Conservation (phyloP, 1,139 yeast genomes). For the Pneumocystis carinii region DNA sequence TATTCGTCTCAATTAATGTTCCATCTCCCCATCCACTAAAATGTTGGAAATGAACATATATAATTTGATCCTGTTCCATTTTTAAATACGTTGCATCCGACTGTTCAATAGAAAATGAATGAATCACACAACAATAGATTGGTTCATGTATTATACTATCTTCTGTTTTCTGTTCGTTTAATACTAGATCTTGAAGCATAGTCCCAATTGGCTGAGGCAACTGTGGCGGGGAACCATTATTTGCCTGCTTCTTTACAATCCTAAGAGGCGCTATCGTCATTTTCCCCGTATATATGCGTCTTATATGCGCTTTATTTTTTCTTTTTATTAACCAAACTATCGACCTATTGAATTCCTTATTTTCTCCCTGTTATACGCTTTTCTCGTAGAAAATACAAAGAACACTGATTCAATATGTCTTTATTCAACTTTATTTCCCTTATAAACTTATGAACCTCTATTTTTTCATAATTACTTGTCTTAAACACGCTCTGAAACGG, state of each 20-base stretch:
- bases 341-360: too few species aligned
- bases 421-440: too few species aligned
- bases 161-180: neutral
- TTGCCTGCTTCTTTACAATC: neutral
- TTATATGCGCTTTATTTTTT: neutral
- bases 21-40: constrained; percentile 98
- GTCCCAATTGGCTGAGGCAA: neutral
- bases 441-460: too few species aligned
- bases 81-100: constrained; percentile 40
- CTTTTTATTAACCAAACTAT: neutral
- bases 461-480: too few species aligned
- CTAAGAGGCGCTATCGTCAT: neutral
- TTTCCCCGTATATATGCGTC: neutral
- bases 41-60: constrained; percentile 77
- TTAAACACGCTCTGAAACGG: too few species aligned
- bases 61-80: constrained; percentile 64
- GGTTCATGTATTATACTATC: neutral
- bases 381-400: too few species aligned
- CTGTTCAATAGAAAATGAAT: neutral
- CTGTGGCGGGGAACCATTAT: neutral
- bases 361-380: too few species aligned
- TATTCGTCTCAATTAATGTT: constrained; percentile 52
- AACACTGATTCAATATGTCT: too few species aligned
- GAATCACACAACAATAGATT: neutral
- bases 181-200: neutral